Evolutionary conservation across 257 asterid species (phyloP).

Genomic region (Nemophila menziesii): DNA sequence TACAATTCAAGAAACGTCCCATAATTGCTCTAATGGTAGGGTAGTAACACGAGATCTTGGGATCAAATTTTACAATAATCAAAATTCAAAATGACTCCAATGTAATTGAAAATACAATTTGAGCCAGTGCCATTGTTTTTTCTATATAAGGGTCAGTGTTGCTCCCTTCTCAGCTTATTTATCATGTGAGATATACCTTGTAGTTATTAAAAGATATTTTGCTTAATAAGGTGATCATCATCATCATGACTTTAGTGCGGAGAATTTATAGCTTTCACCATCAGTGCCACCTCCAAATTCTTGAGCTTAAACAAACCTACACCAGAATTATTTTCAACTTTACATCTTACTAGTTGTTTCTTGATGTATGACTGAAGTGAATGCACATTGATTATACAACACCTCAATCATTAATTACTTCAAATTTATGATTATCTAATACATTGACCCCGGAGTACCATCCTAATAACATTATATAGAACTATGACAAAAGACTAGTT

Average conservation of each 20-base stretch:
- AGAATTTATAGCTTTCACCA: slow-evolving; percentile 2
- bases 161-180: no score
- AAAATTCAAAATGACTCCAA: not conserved
- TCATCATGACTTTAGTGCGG: not conserved
- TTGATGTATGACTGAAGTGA: not conserved
- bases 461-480: no score
- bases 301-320: not conserved
- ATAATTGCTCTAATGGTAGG: no score
- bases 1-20: not conserved
- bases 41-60: no score
- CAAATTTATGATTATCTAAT: not conserved
- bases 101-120: no score
- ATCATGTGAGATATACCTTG: no score
- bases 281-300: slow-evolving; percentile 6
- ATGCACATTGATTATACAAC: not conserved
- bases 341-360: not conserved
- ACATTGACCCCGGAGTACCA: not conserved
- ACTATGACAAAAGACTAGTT: not conserved
- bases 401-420: not conserved
- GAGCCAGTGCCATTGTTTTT: no score
- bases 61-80: no score
- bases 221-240: not conserved
- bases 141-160: no score
- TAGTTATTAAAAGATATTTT: no score
- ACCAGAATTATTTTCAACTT: not conserved